Evolutionary conservation across 1,284 basidiomycete species (phyloP).

Genomic region (Ceratobasidium theobromae): DNA sequence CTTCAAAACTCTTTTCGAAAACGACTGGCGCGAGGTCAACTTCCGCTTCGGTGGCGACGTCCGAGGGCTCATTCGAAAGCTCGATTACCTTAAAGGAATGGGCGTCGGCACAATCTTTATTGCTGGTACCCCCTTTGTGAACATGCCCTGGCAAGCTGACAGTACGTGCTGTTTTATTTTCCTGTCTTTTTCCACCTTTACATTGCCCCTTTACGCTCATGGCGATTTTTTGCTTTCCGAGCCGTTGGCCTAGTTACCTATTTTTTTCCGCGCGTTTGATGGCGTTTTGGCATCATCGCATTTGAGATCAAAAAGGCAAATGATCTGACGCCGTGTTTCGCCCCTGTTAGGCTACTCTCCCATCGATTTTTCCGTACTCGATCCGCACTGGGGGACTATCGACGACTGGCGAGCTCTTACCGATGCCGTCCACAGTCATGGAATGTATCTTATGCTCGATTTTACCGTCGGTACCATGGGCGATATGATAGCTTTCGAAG

Average conservation of each 20-base stretch:
- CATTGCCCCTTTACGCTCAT: neutral
- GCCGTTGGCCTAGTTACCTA: neutral
- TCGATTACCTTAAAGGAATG: constrained; percentile 89
- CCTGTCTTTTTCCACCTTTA: neutral
- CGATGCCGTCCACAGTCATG: constrained; percentile 71
- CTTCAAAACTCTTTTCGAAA: constrained; percentile 77
- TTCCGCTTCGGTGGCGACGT: constrained; percentile 85
- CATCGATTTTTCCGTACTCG: constrained; percentile 82
- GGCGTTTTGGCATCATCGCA: neutral
- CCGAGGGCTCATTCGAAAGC: constrained; percentile 65
- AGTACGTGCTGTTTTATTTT: constrained; percentile 54
- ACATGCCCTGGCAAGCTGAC: constrained; percentile 95
- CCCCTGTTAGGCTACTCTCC: constrained; percentile 76
- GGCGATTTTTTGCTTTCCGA: neutral
- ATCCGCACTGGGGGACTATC: constrained; percentile 87
- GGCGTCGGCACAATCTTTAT: constrained; percentile 82
- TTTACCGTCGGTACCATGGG: constrained; percentile 91
- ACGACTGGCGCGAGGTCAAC: constrained; percentile 84
- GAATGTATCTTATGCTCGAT: constrained; percentile 90
- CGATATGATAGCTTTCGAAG: constrained; percentile 71
- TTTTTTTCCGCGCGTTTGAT: constrained; percentile 26
- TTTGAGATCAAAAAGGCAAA: constrained; percentile 12
- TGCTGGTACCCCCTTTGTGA: constrained; percentile 86
- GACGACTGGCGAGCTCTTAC: constrained; percentile 75
- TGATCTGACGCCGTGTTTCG: constrained; percentile 13